Percentiles rank a stretch among this genome's conserved stretches.
phyloP scores from a whole-genome alignment of 2,329 filamentous ascomycete genomes.

The Ceratocystis huliohia region DNA sequence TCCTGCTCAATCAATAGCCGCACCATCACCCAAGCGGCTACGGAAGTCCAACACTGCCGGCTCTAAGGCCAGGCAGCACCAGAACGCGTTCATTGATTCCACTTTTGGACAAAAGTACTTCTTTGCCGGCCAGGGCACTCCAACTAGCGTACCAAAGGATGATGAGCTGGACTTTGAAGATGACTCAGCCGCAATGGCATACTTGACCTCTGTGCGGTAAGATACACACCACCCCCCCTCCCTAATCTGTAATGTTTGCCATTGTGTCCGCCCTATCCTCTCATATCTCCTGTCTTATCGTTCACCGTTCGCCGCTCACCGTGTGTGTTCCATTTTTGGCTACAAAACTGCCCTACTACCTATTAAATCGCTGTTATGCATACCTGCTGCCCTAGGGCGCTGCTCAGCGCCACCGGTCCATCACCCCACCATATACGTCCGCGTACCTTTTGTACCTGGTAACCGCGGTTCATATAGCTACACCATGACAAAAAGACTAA shows the following conservation, averaged over 20 bases:
- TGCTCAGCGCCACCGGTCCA: too few species aligned
- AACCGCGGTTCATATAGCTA: too few species aligned
- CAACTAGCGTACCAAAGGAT: constrained; percentile 34
- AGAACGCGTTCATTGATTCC: constrained; percentile 42
- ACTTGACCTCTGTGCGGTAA: constrained; percentile 60
- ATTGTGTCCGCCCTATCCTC: too few species aligned
- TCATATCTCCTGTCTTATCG: background rate
- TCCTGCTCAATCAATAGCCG: background rate
- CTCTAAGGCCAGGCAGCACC: constrained; percentile 33
- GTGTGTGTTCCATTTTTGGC: background rate
- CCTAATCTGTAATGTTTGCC: too few species aligned
- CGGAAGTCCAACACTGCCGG: constrained; percentile 25
- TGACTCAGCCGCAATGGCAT: constrained; percentile 54
- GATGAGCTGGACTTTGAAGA: constrained; percentile 56
- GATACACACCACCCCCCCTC: constrained; percentile 22
- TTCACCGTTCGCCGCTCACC: constrained; percentile 1
- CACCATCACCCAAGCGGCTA: constrained; percentile 8
- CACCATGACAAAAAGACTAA: constrained; percentile 29
- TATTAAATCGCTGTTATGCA: background rate
- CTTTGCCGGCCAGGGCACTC: constrained; percentile 49
- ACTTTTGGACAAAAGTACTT: constrained; percentile 61
- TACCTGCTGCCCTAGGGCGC: too few species aligned
- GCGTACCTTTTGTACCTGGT: too few species aligned
- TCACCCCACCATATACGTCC: too few species aligned
- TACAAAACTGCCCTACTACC: background rate